These are phyloP conservation scores for Carex scoparia DNA, from an alignment of 176 grass and related monocot species.

Conservation along the genomic window DNA sequence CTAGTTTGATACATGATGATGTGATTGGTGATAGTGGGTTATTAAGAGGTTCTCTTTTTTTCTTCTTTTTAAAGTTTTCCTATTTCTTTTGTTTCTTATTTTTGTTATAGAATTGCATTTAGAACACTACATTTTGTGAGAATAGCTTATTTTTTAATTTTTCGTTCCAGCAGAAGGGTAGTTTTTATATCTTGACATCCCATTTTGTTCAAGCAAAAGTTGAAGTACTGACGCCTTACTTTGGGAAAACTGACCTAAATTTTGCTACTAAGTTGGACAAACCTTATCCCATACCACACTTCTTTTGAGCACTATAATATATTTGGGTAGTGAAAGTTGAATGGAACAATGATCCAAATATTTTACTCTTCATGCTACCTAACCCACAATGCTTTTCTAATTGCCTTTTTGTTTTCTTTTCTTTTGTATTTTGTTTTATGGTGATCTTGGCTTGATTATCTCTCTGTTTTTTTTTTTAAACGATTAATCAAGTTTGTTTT, in stretches of 20 bases:
- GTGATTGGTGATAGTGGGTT: conserved; percentile 87
- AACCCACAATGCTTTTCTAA: neutral
- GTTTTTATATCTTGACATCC: neutral
- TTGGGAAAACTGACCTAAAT: neutral
- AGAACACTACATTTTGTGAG: neutral
- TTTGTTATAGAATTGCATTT: neutral
- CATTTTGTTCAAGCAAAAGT: neutral
- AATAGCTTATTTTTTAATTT: too few species aligned
- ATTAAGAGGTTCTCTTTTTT: conserved; percentile 53
- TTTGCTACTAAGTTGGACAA: neutral
- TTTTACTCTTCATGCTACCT: neutral
- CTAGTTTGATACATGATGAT: conserved; percentile 98
- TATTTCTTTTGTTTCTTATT: neutral
- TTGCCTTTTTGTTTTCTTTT: conserved; percentile 3
- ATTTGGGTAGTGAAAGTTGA: neutral
- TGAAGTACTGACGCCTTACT: neutral
- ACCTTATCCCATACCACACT: neutral
- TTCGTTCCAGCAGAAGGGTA: neutral
- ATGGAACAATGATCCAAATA: neutral
- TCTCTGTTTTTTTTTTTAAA: neutral
- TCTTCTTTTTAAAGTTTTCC: neutral
- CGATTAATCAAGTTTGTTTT: neutral
- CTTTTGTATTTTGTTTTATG: neutral
- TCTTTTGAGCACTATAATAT: neutral
- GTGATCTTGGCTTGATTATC: neutral